Base-by-base conservation (phyloP, 2,329 filamentous ascomycete species). In the Phaeophleospora eucalypticola region DNA sequence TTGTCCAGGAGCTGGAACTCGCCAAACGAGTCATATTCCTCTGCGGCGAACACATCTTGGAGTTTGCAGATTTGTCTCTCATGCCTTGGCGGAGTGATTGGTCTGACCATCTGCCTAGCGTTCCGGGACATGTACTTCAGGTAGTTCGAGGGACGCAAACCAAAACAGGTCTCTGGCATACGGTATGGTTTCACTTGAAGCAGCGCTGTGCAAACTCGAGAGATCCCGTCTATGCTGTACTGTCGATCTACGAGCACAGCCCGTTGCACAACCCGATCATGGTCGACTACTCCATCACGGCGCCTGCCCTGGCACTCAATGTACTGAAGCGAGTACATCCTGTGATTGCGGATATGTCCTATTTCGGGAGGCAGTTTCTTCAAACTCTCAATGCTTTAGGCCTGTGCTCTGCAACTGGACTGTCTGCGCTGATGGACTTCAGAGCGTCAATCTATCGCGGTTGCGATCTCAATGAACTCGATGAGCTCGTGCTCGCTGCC, bases 1-100 rank as follows among this genome's bases (percentile, higher is more conserved):
- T 46, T 24, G 37, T 46, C 14, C 44, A 41, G 29, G 44, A 46
- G 20, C 18, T 43, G 16, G 33, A 14, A 4, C 14, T 16, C 4
- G 33, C 33, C 4, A 14, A 4, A 35, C 6, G 33, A 35, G 14
- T 35, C 33, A 15, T 6, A 4, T 6, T 35, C 12, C 33, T 35
- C n/a, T 35, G 33, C 17, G 33, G 33, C 33, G 33, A 35, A 14
- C 14, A 35, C 33, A 6, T 6, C 33, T n/a, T n/a, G n/a, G n/a
- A n/a, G n/a, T n/a, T n/a, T n/a, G n/a, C n/a, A n/a, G n/a, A n/a
- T n/a, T n/a, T n/a, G n/a, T n/a, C n/a, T n/a, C n/a, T n/a, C n/a
- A n/a, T n/a, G n/a, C n/a, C n/a, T n/a, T n/a, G n/a, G n/a, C n/a
- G n/a, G n/a, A n/a, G n/a, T n/a, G n/a, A n/a, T n/a, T n/a, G n/a